Evolutionary conservation across 2,329 filamentous ascomycete species (phyloP).

Genomic region (Pseudocercospora crystallina): DNA sequence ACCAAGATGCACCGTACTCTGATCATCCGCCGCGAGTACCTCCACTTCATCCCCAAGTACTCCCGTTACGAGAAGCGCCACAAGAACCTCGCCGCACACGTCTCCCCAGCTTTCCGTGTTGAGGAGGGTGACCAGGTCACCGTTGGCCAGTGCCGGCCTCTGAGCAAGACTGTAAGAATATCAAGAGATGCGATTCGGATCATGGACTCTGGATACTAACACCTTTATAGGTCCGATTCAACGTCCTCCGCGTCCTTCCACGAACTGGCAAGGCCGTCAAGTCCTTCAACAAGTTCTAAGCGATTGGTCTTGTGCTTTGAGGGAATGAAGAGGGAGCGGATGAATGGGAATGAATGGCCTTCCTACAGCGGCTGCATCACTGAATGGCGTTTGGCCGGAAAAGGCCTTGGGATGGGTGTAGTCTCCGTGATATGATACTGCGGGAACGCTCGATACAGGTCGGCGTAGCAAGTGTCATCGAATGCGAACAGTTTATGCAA

Average conservation of each 20-base stretch:
- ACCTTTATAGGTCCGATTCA: conserved; percentile 82
- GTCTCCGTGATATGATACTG: conserved; percentile 10
- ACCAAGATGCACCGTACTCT: conserved; percentile 99
- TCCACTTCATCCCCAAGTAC: conserved; percentile 99
- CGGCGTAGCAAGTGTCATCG: conserved; percentile 25
- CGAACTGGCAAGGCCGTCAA: conserved; percentile 97
- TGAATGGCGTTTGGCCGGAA: conserved; percentile 27
- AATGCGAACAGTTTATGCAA: conserved; percentile 23
- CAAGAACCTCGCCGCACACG: conserved; percentile 99
- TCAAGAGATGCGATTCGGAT: conserved; percentile 1
- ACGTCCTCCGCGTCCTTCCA: conserved; percentile 97
- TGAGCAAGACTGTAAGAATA: conserved; percentile 95
- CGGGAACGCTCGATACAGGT: conserved; percentile 19
- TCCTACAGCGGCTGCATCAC: conserved; percentile 22
- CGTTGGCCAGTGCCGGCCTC: conserved; percentile 97
- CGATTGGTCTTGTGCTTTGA: conserved; percentile 22
- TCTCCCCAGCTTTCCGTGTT: conserved; percentile 99
- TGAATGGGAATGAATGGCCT: conserved; percentile 12
- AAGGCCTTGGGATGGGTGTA: conserved; percentile 14
- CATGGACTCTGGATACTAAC: conserved; percentile 21
- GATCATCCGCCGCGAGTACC: conserved; percentile 99
- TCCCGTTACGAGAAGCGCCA: conserved; percentile 99
- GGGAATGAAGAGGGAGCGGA: conserved; percentile 15
- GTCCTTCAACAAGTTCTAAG: conserved; percentile 97
- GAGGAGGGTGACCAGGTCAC: conserved; percentile 98